These are phyloP conservation scores for Yamadazyma atmosphaerica DNA, from an alignment of 1,139 yeast species.

Conservation along the genomic window DNA sequence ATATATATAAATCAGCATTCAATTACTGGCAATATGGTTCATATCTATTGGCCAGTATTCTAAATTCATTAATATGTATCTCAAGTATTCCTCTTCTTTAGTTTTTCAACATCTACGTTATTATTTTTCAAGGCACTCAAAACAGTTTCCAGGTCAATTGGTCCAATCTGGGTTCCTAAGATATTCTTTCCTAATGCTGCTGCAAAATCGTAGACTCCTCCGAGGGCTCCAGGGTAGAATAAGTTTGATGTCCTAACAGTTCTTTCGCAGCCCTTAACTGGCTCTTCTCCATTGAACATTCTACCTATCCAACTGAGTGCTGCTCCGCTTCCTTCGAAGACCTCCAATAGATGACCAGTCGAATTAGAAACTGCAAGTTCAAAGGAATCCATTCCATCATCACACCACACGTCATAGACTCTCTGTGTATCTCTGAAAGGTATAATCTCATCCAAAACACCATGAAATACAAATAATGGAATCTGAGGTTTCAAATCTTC, in stretches of 20 bases:
- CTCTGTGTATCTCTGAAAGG: constrained; percentile 26
- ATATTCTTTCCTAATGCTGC: constrained; percentile 9
- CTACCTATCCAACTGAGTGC: constrained; percentile 27
- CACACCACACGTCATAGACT: constrained; percentile 32
- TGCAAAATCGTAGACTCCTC: constrained; percentile 6
- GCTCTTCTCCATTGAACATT: constrained; percentile 20
- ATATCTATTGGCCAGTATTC: too few relatives aligned
- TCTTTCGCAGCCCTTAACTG: constrained; percentile 29
- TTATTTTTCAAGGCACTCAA: not conserved
- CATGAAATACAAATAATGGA: constrained; percentile 37
- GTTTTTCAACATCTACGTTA: not conserved
- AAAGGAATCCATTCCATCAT: constrained; percentile 25
- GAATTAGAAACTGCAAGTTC: constrained; percentile 26
- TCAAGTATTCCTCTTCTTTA: not conserved
- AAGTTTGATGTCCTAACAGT: constrained; percentile 23
- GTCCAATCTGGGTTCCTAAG: constrained; percentile 13
- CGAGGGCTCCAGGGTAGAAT: constrained; percentile 22
- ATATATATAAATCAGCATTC: too few relatives aligned
- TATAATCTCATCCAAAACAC: constrained; percentile 28
- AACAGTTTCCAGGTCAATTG: constrained; percentile 3
- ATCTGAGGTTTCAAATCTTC: constrained; percentile 24
- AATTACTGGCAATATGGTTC: too few relatives aligned
- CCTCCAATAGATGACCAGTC: constrained; percentile 29
- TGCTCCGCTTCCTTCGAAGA: constrained; percentile 28
- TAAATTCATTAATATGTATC: too few relatives aligned